These are phyloP conservation scores for Tylopilus orsonianus DNA, from an alignment of 1,284 basidiomycete species.

Conservation along the genomic window DNA sequence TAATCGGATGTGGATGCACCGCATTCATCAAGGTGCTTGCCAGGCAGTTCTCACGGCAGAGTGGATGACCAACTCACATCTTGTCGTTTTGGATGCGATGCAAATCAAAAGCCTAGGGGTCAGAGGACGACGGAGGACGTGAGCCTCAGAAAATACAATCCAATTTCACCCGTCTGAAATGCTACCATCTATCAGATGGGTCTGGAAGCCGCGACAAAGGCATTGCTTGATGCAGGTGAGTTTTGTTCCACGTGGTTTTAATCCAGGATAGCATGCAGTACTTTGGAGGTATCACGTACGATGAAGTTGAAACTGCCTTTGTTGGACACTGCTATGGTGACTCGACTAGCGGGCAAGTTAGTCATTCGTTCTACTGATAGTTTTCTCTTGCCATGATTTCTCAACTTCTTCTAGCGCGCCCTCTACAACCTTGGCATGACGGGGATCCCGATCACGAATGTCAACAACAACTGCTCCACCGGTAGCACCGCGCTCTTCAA, in stretches of 20 bases:
- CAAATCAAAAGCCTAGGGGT: conserved; percentile 21
- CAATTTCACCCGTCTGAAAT: background rate
- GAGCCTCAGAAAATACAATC: background rate
- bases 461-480: conserved; percentile 85
- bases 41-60: background rate
- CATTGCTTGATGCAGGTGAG: conserved; percentile 24
- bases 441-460: conserved; percentile 82
- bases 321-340: conserved; percentile 84
- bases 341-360: conserved; percentile 75
- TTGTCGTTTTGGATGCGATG: background rate
- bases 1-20: conserved; percentile 28
- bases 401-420: conserved; percentile 41
- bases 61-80: background rate
- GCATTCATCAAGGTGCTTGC: conserved; percentile 25
- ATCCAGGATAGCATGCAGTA: background rate
- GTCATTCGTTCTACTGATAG: conserved; percentile 38
- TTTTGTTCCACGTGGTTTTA: background rate
- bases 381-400: background rate
- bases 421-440: conserved; percentile 85
- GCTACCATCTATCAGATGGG: conserved; percentile 13
- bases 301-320: conserved; percentile 70
- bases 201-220: conserved; percentile 21
- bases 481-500: conserved; percentile 74
- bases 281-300: conserved; percentile 71
- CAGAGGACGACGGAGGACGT: conserved; percentile 28